Percentiles rank a stretch among this genome's conserved stretches.
Evolutionary conservation across 2,329 filamentous ascomycete species (phyloP).

Genomic region (Ceratocystis albifundus): DNA sequence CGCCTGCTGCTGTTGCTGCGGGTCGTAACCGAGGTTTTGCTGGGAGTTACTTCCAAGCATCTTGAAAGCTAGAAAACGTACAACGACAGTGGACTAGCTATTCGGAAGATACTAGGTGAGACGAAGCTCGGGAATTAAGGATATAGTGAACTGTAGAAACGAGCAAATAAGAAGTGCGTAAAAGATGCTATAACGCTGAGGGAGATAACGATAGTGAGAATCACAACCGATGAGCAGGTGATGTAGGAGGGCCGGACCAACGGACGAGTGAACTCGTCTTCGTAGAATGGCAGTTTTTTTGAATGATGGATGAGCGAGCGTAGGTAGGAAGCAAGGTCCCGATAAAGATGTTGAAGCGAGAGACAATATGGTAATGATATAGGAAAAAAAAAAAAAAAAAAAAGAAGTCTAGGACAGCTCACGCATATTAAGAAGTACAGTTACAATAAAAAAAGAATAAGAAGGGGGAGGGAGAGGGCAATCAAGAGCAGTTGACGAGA

Average conservation of each 20-base stretch:
- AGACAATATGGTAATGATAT: conserved; percentile 1
- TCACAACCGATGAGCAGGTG: neutral
- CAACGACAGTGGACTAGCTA: neutral
- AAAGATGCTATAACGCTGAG: neutral
- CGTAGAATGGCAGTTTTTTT: neutral
- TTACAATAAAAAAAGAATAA: conserved; percentile 7
- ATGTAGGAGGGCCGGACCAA: neutral
- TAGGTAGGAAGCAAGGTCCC: neutral
- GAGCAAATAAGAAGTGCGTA: neutral
- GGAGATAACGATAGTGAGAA: neutral
- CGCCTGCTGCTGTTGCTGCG: conserved; percentile 26
- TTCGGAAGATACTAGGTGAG: neutral
- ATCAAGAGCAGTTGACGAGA: neutral
- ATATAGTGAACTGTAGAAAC: neutral
- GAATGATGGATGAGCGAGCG: neutral
- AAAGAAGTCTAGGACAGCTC: neutral
- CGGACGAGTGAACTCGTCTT: neutral
- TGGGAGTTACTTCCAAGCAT: conserved; percentile 31
- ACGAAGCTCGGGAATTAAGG: neutral
- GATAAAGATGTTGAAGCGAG: conserved; percentile 8
- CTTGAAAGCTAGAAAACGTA: conserved; percentile 25
- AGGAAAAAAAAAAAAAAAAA: neutral
- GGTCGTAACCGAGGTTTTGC: conserved; percentile 27
- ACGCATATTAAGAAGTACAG: conserved; percentile 12
- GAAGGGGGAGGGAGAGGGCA: neutral